Conservation (phyloP, 345 rosid species). For the Syzygium jambos region DNA sequence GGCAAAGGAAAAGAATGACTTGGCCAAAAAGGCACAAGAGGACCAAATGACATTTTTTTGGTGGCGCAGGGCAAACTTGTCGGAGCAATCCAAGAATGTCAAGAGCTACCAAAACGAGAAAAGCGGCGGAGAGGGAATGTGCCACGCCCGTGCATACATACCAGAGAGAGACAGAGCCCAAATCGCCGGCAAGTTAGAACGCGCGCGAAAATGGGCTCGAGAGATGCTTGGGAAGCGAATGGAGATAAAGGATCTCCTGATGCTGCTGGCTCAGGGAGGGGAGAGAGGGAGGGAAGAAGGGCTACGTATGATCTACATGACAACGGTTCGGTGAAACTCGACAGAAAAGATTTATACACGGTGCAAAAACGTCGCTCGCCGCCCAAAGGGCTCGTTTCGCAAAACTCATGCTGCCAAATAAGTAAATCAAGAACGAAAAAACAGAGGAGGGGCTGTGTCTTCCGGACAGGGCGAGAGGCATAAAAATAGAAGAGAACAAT, state of each 20-base stretch:
- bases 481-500: neutral
- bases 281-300: neutral
- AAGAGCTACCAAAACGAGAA: neutral
- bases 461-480: neutral
- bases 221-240: constrained; percentile 2
- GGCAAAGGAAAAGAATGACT: neutral
- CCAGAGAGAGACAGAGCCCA: neutral
- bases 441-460: neutral
- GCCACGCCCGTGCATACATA: neutral
- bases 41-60: neutral
- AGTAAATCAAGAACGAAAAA: neutral
- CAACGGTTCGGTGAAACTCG: neutral
- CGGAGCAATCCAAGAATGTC: neutral
- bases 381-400: neutral
- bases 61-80: neutral
- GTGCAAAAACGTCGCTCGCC: neutral
- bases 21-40: neutral
- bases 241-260: constrained; percentile 1
- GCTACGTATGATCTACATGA: neutral
- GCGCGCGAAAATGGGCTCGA: neutral
- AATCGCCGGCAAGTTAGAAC: neutral
- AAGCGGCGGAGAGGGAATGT: neutral
- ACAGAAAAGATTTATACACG: neutral
- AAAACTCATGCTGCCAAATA: neutral
- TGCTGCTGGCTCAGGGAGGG: neutral